Base-by-base conservation (phyloP, 169 alveolate species). In the Plasmodium malariae region DNA sequence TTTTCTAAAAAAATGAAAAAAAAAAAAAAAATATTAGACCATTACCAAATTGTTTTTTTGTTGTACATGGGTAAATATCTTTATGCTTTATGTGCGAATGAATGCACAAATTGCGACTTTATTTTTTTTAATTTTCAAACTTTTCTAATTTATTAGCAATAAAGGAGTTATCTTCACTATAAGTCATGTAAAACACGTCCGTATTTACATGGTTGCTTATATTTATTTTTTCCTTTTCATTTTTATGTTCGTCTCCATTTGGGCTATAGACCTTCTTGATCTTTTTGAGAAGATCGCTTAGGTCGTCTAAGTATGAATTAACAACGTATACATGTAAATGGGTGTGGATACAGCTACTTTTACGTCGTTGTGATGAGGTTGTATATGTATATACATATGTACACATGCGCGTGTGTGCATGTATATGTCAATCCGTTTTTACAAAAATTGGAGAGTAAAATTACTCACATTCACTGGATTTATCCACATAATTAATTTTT, bases 271-370 rank as follows among this genome's bases (percentile, higher is more conserved):
- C 78, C 7, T 55, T 63, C 28, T 63, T 51, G 40, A 78, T 65
- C 55, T 78, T 78, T 63, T 78, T 78, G 49, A 17, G 34, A 24
- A 78, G 17, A 40, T 78, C 89, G 28, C 68, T 78, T 36, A 78
- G 55, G 72, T 78, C 78, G 59, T 78, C 89, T 78, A n/a, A n/a
- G n/a, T n/a, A n/a, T n/a, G n/a, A n/a, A n/a, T 7, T 24, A 59
- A 19, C 12, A 55, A 55, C 21, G 9, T 3, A 55, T 0, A 17
- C 7, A 59, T 19, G 24, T 17, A 57, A 57, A 11, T 30, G 19
- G 24, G 6, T 32, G 12, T 63, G 1, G 43, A 3, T 6, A 69
- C 17, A 14, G 30, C 24, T 0, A 48, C 7, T 7, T n/a, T 48
- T 48, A 6, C 51, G 51, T 9, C 5, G 9, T 40, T 40, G 51